Conservation (phyloP, 2,329 filamentous ascomycete genomes). For the Penicillium sp. region DNA sequence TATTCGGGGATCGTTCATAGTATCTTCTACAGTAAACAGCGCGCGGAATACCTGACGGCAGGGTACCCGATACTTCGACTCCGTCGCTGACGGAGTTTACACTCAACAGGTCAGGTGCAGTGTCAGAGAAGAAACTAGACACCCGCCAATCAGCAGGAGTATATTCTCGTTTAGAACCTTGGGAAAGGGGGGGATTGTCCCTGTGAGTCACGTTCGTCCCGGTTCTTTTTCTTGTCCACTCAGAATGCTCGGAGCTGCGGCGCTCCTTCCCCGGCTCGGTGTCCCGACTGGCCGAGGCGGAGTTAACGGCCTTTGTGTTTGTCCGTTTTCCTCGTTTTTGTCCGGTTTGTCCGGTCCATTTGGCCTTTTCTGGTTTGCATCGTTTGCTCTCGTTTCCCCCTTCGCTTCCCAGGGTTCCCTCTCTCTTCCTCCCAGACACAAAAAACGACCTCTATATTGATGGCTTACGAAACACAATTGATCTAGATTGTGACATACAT, state of each 20-base stretch:
- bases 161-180: neutral
- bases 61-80: neutral
- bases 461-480: too few species aligned
- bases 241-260: constrained; percentile 10
- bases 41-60: neutral
- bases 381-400: neutral
- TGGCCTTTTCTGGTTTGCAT: neutral
- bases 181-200: constrained; percentile 2
- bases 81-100: neutral
- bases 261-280: constrained; percentile 17
- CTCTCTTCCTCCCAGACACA: too few species aligned
- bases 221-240: constrained; percentile 30
- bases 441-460: too few species aligned
- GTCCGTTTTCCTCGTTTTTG: neutral
- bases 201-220: constrained; percentile 23
- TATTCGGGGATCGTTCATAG: neutral
- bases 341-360: neutral
- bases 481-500: too few species aligned
- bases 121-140: neutral
- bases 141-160: constrained; percentile 12
- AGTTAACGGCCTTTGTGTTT: constrained; percentile 2
- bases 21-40: too few species aligned
- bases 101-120: constrained; percentile 7
- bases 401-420: neutral
- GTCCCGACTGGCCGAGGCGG: constrained; percentile 4